These are phyloP conservation scores for Alternaria hordeiaustralica DNA, from an alignment of 2,329 filamentous ascomycete genomes.

Conservation along the genomic window DNA sequence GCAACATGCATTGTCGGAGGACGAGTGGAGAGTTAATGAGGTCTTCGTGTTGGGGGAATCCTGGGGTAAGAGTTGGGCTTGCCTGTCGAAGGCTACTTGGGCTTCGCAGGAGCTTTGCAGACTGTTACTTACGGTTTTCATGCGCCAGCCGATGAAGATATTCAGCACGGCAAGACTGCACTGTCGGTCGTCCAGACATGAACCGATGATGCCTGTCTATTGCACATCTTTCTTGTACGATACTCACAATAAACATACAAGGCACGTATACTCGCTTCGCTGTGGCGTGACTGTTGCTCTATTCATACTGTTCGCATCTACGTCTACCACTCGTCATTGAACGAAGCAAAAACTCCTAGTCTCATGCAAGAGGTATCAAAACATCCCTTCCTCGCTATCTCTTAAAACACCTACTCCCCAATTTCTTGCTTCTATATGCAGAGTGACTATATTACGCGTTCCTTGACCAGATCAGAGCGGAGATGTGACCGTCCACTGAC, in stretches of 20 bases:
- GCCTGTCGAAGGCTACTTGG: not conserved
- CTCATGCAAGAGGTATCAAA: constrained; percentile 1
- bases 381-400: not conserved
- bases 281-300: not conserved
- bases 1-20: not conserved
- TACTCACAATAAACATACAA: not conserved
- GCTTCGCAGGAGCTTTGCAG: not conserved
- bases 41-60: not conserved
- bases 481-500: not conserved
- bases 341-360: not conserved
- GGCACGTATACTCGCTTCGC: not conserved
- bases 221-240: not conserved
- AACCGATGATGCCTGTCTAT: not conserved
- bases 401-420: not conserved
- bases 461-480: not conserved
- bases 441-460: not conserved
- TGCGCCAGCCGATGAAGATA: not conserved
- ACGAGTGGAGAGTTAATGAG: not conserved
- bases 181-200: not conserved
- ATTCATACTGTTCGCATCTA: not conserved
- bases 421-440: not conserved
- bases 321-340: not conserved
- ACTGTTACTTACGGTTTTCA: not conserved
- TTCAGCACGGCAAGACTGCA: not conserved
- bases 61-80: not conserved